Conservation (phyloP, 148 eudicot genomes). For the Mesembryanthemum crystallinum region DNA sequence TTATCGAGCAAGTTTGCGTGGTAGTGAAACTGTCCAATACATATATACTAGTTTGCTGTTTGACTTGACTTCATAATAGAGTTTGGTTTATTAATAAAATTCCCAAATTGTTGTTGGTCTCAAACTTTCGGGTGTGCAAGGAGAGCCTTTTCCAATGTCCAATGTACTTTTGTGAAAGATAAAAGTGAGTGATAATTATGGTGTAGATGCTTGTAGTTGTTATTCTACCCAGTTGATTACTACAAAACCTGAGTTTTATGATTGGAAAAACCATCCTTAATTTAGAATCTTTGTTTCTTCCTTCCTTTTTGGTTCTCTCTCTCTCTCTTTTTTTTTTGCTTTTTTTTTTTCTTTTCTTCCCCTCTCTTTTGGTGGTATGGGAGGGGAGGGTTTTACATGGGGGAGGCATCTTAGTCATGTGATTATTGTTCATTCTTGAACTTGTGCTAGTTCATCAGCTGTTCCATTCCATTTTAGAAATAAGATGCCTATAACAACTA, state of each 20-base stretch:
- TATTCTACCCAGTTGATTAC: background rate
- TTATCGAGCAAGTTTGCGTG: conserved; percentile 6
- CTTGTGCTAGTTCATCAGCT: background rate
- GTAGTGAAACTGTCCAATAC: background rate
- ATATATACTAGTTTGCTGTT: background rate
- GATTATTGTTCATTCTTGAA: background rate
- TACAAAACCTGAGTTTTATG: background rate
- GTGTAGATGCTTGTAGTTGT: no score
- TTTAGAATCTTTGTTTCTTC: no score
- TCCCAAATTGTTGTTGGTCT: background rate
- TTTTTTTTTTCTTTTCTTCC: background rate
- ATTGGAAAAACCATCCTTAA: background rate
- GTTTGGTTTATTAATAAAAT: background rate
- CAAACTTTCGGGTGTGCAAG: background rate
- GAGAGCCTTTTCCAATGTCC: background rate
- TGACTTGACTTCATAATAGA: background rate
- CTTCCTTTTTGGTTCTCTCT: no score
- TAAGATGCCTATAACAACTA: background rate
- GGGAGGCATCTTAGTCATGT: background rate
- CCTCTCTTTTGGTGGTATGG: background rate
- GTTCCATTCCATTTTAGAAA: background rate
- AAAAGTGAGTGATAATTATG: background rate
- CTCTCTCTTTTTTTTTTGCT: no score
- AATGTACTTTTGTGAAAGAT: background rate
- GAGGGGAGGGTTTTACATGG: background rate